Conservation (phyloP, 257 asterid species). For the Striga asiatica region DNA sequence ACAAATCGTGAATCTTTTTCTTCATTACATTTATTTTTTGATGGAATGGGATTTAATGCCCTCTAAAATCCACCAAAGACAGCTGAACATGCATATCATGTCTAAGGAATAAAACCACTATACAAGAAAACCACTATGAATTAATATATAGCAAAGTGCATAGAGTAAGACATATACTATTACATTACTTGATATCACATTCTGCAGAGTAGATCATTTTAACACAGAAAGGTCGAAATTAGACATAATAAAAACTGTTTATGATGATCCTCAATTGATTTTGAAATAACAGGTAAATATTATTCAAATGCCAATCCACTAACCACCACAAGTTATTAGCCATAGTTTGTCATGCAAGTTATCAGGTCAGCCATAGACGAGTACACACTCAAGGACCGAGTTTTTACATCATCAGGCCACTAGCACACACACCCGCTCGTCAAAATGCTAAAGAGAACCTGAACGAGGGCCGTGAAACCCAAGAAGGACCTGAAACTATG, state of each 20-base stretch:
- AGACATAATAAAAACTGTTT: neutral
- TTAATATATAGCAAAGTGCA: neutral
- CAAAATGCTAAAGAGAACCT: constrained; percentile 34
- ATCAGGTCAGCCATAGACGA: too few relatives aligned
- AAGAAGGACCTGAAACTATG: constrained; percentile 78
- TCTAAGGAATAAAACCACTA: neutral
- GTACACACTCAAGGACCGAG: too few relatives aligned
- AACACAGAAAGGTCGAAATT: neutral
- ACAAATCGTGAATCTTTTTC: too few relatives aligned
- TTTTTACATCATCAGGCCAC: too few relatives aligned
- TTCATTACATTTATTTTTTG: too few relatives aligned
- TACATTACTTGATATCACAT: neutral
- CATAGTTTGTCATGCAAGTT: too few relatives aligned
- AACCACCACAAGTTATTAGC: too few relatives aligned
- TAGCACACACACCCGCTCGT: too few relatives aligned
- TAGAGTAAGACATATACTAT: too few relatives aligned
- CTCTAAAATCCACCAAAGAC: neutral
- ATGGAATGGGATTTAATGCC: neutral
- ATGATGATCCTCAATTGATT: neutral
- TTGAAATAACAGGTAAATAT: too few relatives aligned
- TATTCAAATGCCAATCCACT: too few relatives aligned
- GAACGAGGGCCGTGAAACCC: constrained; percentile 85
- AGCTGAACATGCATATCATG: neutral
- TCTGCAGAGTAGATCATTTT: neutral
- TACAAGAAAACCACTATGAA: neutral